Evolutionary conservation across 2,329 filamentous ascomycete genomes (phyloP), one percentile per base, ranked within the genome.

Genomic region (Hysterium pulicare): DNA sequence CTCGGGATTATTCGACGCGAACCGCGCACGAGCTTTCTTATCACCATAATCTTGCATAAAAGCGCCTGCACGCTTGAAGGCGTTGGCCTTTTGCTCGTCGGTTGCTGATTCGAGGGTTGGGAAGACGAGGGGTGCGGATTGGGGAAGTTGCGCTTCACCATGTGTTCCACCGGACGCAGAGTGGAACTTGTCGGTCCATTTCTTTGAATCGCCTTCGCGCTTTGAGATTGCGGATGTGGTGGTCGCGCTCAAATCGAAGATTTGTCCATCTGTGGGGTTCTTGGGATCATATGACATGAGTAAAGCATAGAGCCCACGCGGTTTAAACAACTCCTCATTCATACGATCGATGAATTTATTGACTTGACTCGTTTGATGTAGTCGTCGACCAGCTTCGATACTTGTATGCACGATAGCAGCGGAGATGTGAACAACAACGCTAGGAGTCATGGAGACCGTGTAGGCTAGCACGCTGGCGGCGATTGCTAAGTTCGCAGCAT

Each of bases 291-390:
- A 79, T 2, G 73, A 76, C 65, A 81, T 73, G 33, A 83, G 65
- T 5, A 77, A 59, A 44, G 70, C 74, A 58, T 72, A 76, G 0
- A 82, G 66, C 0, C 79, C 78, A 2, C 70, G 72, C 0, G 79
- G 78, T 22, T 67, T 69, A 55, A 82, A 83, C 45, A 79, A 73
- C 4, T 74, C 65, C 8, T 72, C 64, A 23, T 50, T 82, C 82
- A 50, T 79, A 81, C 0, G 73, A 69, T 23, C 69, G 61, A 38
- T 20, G 35, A 15, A 38, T 15, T 48, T 62, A 55, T 10, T 50
- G 50, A 2, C 36, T 26, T 38, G 64, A 64, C n/a, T 64, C 59
- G 37, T 73, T 69, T 41, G n/a, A n/a, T 38, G 35, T n/a, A 38
- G 20, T 22, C 35, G 35, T n/a, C 35, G 16, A n/a, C 38, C 26